phyloP scores from a whole-genome alignment of 345 rosid genomes.

The Iberis pinnata region DNA sequence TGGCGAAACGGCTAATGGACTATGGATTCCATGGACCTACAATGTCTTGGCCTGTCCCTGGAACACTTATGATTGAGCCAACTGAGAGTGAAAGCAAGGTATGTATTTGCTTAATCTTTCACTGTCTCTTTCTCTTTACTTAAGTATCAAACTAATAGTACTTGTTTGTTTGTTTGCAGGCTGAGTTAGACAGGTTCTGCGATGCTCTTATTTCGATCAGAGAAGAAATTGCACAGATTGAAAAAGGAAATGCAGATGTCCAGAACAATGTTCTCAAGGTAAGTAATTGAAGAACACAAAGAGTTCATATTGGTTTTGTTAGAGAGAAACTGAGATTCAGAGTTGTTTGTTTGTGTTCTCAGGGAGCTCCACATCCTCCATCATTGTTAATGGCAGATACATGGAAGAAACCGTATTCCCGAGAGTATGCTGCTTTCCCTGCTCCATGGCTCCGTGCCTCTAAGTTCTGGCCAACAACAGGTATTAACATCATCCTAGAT shows the following conservation, averaged over 20 bases:
- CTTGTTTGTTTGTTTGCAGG: slow-evolving; percentile 51
- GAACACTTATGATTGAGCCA: slow-evolving; percentile 98
- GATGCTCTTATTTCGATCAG: slow-evolving; percentile 94
- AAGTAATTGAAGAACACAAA: slow-evolving; percentile 31
- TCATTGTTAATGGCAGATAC: slow-evolving; percentile 95
- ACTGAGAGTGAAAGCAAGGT: slow-evolving; percentile 99
- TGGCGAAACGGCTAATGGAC: slow-evolving; percentile 94
- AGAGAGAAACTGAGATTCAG: neutral
- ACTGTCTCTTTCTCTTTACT: neutral
- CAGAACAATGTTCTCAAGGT: slow-evolving; percentile 95
- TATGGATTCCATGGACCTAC: slow-evolving; percentile 97
- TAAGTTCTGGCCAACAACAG: slow-evolving; percentile 95
- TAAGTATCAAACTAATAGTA: slow-evolving; percentile 8
- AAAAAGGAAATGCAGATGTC: slow-evolving; percentile 85
- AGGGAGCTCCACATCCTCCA: slow-evolving; percentile 99
- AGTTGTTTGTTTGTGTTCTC: slow-evolving; percentile 18
- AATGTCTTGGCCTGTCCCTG: slow-evolving; percentile 99
- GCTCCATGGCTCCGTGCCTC: slow-evolving; percentile 88
- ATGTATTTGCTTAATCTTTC: slow-evolving; percentile 6
- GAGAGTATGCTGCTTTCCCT: slow-evolving; percentile 94
- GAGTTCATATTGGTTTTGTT: slow-evolving; percentile 5
- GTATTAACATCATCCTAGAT: slow-evolving; percentile 30
- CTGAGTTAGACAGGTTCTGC: slow-evolving; percentile 90
- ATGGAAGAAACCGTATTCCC: slow-evolving; percentile 86
- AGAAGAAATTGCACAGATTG: slow-evolving; percentile 89